Evolutionary conservation across 176 grass and related monocot genomes (phyloP), one percentile per base, ranked within the genome.

Genomic region (Aegilops sharonensis): DNA sequence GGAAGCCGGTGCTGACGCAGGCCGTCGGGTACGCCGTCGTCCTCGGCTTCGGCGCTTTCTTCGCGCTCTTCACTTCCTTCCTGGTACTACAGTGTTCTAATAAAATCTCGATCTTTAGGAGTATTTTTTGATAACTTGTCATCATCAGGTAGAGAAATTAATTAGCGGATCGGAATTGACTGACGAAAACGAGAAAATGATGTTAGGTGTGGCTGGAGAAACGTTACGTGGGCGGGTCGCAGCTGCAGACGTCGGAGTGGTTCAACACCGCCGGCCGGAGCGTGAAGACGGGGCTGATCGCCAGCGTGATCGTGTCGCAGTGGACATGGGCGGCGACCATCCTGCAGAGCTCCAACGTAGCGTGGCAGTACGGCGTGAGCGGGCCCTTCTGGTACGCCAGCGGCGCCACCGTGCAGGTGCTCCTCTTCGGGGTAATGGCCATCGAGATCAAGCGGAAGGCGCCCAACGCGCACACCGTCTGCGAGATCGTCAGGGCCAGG

Each of bases 311-410:
- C 57, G 93, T 95, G 8, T 95, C 93, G 30, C 80, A 95, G 93
- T 95, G 93, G 93, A 95, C 93, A 20, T 95, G 93, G 90, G 90
- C 93, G 12, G 93, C 93, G n/a, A 95, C 90, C 30, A 95, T 95
- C 57, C 89, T 95, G 85, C 93, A 95, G 86, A 95, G 93, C 84
- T 95, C 93, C 42, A 90, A 95, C 24, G 90, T 95, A 42, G 93
- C 93, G 18, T 92, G 93, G 93, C 68, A 95, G 84, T 95, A 95
- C 42, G 93, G 93, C 7, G 85, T 95, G 64, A 95, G 93, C 67
- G 93, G 93, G 17, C 93, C 93, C 29, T 95, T 95, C 82, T 95
- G 93, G 93, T 95, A 95, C 5, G 90, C 90, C 37, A 95, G 90
- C 75, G 93, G 93, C 39, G 90, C 90, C 70, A 95, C 93, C 45